These are phyloP conservation scores for Kickxella alabastrina DNA, from an alignment of 192 early-diverging fungal genomes.

Conservation along the genomic window DNA sequence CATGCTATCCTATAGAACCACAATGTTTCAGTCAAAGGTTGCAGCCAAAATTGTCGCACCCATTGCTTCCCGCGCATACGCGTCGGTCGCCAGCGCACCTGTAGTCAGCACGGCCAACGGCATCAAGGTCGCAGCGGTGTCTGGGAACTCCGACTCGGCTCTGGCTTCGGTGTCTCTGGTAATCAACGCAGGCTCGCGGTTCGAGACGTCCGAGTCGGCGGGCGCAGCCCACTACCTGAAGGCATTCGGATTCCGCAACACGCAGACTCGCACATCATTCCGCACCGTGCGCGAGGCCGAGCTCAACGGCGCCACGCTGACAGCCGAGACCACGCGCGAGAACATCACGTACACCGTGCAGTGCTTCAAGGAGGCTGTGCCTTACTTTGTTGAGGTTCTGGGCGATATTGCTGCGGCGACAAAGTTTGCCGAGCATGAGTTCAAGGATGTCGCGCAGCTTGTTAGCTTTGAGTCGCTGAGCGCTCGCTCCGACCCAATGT, in stretches of 20 bases:
- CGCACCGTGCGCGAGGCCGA: conserved; percentile 87
- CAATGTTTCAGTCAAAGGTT: conserved; percentile 25
- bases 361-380: conserved; percentile 84
- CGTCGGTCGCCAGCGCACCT: conserved; percentile 21
- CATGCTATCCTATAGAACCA: not conserved
- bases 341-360: conserved; percentile 79
- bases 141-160: conserved; percentile 42
- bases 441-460: conserved; percentile 61
- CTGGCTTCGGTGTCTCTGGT: conserved; percentile 79
- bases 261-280: conserved; percentile 74
- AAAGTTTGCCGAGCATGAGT: conserved; percentile 83
- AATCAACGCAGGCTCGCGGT: conserved; percentile 81
- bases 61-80: conserved; percentile 27
- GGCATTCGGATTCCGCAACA: conserved; percentile 85
- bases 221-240: conserved; percentile 91
- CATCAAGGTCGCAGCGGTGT: conserved; percentile 36
- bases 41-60: conserved; percentile 13
- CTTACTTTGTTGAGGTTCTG: conserved; percentile 81
- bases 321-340: conserved; percentile 78
- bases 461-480: conserved; percentile 65
- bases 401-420: conserved; percentile 73
- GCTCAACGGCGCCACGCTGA: conserved; percentile 81
- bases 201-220: conserved; percentile 68
- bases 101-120: conserved; percentile 37
- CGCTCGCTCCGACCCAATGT: conserved; percentile 61